phyloP scores from a whole-genome alignment of 73 alveolate genomes.

The Uronychia binucleata region DNA sequence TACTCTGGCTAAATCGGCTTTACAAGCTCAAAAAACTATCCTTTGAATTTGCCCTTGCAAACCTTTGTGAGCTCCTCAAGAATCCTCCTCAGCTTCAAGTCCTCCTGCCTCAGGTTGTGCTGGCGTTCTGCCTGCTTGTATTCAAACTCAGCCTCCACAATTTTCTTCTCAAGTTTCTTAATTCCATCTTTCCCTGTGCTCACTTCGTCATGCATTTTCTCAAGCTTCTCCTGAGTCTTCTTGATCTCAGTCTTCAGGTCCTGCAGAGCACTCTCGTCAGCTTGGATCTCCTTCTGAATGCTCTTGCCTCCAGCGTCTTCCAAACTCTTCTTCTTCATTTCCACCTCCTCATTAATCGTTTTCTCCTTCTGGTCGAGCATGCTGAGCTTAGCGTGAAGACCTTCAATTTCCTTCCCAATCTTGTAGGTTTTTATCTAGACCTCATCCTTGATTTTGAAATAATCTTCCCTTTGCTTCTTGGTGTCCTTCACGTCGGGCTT shows the following conservation, averaged over 20 bases:
- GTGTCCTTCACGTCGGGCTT: constrained; percentile 6
- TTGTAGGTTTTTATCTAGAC: constrained; percentile 34
- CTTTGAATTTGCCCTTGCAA: constrained; percentile 74
- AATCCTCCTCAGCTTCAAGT: constrained; percentile 64
- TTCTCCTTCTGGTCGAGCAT: neutral
- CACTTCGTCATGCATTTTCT: neutral
- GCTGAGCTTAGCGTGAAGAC: constrained; percentile 19
- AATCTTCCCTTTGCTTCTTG: constrained; percentile 43
- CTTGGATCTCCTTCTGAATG: constrained; percentile 2
- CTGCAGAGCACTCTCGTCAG: neutral
- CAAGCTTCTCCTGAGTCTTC: neutral
- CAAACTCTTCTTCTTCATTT: neutral
- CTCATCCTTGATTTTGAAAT: constrained; percentile 33
- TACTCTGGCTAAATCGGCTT: constrained; percentile 79
- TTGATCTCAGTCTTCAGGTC: neutral
- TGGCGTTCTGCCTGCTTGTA: constrained; percentile 72
- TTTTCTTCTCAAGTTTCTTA: constrained; percentile 53
- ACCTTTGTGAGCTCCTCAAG: constrained; percentile 82
- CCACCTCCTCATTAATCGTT: neutral
- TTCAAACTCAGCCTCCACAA: constrained; percentile 59
- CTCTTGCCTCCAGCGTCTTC: neutral
- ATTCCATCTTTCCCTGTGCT: constrained; percentile 22
- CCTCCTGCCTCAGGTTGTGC: constrained; percentile 52
- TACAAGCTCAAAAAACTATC: constrained; percentile 80
- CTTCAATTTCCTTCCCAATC: constrained; percentile 38